phyloP scores from a whole-genome alignment of 2,329 filamentous ascomycete genomes.

The Ceratocystis destructans region DNA sequence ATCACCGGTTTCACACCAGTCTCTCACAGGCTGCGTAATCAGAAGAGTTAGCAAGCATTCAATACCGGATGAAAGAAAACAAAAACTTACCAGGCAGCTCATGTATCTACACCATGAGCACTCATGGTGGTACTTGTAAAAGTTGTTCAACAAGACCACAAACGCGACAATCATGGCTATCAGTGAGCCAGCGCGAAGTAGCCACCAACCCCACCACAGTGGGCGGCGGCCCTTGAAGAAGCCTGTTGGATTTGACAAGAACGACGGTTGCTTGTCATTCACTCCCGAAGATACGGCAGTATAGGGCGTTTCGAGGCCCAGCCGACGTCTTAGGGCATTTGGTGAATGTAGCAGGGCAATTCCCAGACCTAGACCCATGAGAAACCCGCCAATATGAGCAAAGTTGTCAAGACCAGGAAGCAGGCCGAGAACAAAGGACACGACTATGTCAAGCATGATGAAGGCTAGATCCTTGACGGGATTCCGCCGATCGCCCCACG shows the following conservation, averaged over 20 bases:
- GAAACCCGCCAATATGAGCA: slow-evolving; percentile 87
- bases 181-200: slow-evolving; percentile 64
- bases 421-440: slow-evolving; percentile 84
- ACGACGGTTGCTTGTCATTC: slow-evolving; percentile 38
- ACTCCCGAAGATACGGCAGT: slow-evolving; percentile 46
- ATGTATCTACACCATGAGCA: slow-evolving; percentile 94
- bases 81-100: slow-evolving; percentile 67
- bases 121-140: slow-evolving; percentile 62
- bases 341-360: slow-evolving; percentile 82
- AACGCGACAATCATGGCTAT: slow-evolving; percentile 74
- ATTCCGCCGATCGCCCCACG: slow-evolving; percentile 64
- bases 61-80: neutral
- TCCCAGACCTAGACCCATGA: slow-evolving; percentile 80
- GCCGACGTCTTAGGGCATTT: slow-evolving; percentile 58
- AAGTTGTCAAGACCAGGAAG: slow-evolving; percentile 94
- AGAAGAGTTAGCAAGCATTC: slow-evolving; percentile 23
- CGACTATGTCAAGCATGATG: slow-evolving; percentile 69
- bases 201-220: slow-evolving; percentile 97
- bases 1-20: slow-evolving; percentile 48
- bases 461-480: slow-evolving; percentile 79
- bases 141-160: slow-evolving; percentile 76
- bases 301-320: slow-evolving; percentile 59
- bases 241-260: slow-evolving; percentile 49
- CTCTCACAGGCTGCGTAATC: slow-evolving; percentile 42
- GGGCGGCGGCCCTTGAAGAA: slow-evolving; percentile 91